Evolutionary conservation across 441 rosid genomes (phyloP), one percentile per base, ranked within the genome.

Genomic region (Brassica hybrid): DNA sequence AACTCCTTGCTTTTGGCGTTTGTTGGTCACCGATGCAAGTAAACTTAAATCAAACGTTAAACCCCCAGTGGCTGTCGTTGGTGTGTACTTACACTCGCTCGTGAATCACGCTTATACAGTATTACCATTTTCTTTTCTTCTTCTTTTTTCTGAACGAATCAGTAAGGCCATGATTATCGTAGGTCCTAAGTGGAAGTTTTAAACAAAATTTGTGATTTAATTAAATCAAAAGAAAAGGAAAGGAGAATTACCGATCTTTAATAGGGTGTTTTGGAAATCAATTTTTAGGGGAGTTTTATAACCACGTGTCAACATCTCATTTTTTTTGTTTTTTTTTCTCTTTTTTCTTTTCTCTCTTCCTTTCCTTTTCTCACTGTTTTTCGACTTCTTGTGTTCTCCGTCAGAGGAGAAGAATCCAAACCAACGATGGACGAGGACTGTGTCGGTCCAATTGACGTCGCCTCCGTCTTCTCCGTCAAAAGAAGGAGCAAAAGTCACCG

Each of bases 1-100:
- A 56, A 56, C 25, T 56, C 25, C 9, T 56, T 56, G 25, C 60
- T 56, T 56, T 56, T 56, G 60, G 60, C 60, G 9, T 43, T 56
- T 18, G 60, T 56, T 56, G 25, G 60, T 56, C 60, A 56, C 25
- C n/a, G 60, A 56, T 13, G 13, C 60, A 56, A 18, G 13, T 18
- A 17, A 56, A 56, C 23, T 56, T 13, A 18, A 18, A 56, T 56
- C 25, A 18, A 56, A 6, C 6, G 60, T 56, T 54, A 54, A 54
- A 17, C 8, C 12, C 12, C 59, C 18, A 56, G 13, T 56, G 25
- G 25, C 6, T 56, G 25, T 54, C 23, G 23, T 54, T 16, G 23
- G 59, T 54, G 59, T 5, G 59, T 16, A 54, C 21, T 54, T 54
- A 54, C 21, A 54, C 56, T n/a, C 56, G 56, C 18, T 54, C 60